Base-by-base conservation (phyloP, 2,329 filamentous ascomycete species). In the Cytospora mali region DNA sequence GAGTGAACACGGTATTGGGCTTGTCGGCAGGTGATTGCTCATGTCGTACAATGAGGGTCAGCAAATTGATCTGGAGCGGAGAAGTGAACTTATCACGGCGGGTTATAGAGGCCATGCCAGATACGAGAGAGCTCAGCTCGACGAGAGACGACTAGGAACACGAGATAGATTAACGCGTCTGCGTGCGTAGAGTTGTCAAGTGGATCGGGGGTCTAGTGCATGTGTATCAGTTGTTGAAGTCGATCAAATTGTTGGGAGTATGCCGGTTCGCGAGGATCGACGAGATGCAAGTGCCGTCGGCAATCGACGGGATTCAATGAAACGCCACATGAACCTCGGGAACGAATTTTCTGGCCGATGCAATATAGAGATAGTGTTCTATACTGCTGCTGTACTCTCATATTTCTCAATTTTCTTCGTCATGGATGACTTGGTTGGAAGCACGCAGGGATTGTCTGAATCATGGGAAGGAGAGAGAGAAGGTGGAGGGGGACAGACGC, bases 11-110 rank as follows among this genome's bases (percentile, higher is more conserved):
- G 25, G 25, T 46, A 49, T 18, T 61, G 53, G n/a, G 29, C 29
- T 50, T 54, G 51, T 35, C 51, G 53, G 61, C 57, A 59, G 49
- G n/a, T 63, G 64, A 59, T 28, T 29, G 52, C 21, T 56, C 61
- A 65, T 39, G 61, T 65, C 39, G 64, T 48, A 65, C 64, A 49
- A 42, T 28, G 16, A 29, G 61, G 52, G n/a, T 61, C 35, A n/a
- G 61, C 51, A 55, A 55, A 50, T 35, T 65, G 55, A 59, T n/a
- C 39, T 52, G 63, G 51, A 48, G 31, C 35, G 33, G n/a, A n/a
- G n/a, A n/a, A n/a, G n/a, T 27, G n/a, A 46, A 60, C 21, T 27
- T 60, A 33, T 49, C 21, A 42, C 49, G 49, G 35, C 35, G 35
- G 50, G 27, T 21, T 53, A 50, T 35, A 48, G 35, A 16, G 50